Percentiles rank a stretch among this genome's conserved stretches.
Evolutionary conservation across 1,284 basidiomycete species (phyloP).

Genomic region (Ceraceosorus guamensis): DNA sequence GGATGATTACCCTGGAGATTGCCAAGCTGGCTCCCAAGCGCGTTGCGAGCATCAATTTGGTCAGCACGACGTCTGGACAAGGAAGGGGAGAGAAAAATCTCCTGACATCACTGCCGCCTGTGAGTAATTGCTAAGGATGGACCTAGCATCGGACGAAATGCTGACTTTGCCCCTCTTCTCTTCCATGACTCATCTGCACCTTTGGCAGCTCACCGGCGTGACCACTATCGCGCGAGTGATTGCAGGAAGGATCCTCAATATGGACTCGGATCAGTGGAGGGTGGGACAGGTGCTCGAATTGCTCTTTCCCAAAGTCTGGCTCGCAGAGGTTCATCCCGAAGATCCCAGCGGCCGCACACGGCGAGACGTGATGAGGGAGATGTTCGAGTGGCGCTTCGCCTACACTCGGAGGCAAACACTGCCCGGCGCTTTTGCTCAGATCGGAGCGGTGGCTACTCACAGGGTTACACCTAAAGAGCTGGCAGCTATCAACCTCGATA

Average conservation of each 20-base stretch:
- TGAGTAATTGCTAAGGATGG: background rate
- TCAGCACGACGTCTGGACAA: constrained; percentile 38
- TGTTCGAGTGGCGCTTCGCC: constrained; percentile 55
- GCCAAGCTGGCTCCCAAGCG: constrained; percentile 17
- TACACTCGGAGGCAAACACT: constrained; percentile 60
- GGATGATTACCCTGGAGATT: constrained; percentile 64
- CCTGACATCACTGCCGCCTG: constrained; percentile 8
- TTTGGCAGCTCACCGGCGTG: constrained; percentile 26
- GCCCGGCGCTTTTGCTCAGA: constrained; percentile 65
- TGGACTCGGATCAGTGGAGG: constrained; percentile 56
- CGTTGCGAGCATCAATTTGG: constrained; percentile 25
- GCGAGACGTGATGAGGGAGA: constrained; percentile 28
- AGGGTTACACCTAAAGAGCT: constrained; percentile 59
- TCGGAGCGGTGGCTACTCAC: constrained; percentile 66
- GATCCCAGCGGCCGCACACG: constrained; percentile 21
- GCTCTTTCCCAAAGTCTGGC: constrained; percentile 60
- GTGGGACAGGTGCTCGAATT: constrained; percentile 59
- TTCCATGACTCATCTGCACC: too few species aligned
- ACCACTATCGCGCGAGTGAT: constrained; percentile 47
- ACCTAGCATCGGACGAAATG: background rate
- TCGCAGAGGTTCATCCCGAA: constrained; percentile 45
- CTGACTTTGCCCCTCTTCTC: constrained; percentile 13
- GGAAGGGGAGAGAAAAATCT: constrained; percentile 10
- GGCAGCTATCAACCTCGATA: constrained; percentile 54
- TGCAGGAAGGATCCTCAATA: constrained; percentile 52